Evolutionary conservation across 495 filamentous ascomycete species (phyloP), one percentile per base, ranked within the genome.

Genomic region (Recurvomyces mirabilis): DNA sequence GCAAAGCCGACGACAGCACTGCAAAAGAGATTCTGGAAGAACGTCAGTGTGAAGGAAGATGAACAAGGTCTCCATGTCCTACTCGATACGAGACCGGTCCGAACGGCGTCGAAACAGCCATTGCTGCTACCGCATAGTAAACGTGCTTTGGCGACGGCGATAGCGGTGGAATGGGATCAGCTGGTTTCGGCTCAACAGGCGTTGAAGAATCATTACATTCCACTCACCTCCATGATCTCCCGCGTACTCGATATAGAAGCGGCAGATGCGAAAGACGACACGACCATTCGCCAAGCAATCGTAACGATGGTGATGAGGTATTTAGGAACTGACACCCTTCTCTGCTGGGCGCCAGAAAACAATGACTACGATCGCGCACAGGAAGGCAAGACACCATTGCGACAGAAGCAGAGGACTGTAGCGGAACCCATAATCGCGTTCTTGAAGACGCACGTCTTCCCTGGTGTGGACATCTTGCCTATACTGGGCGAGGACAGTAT

Each of bases 161-260:
- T 98, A 36, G 91, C 89, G 0, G 60, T 91, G 9, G 91, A 98
- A 65, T 98, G 91, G 91, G 86, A 93, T 58, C 71, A 79, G 29
- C 75, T 96, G 42, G 69, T 77, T 18, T 82, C 81, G 40, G 75
- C 80, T 2, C 76, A 82, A 47, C 82, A 95, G 58, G 87, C 87
- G 0, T 61, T 78, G 14, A 71, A 74, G 23, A 77, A 75, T 35
- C 86, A 94, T 59, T 72, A 87, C 1, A 87, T 94, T 42, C 91
- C 91, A 4, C 58, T 96, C n/a, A 95, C 93, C 5, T 87, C 84
- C 20, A 69, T 95, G 5, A 68, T 77, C 13, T 79, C 83, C 17
- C 78, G 93, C 5, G 87, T 85, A 0, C 59, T 84, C 19, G 87
- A 94, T 52, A 84, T 95, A 40, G 68, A 65, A 19, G 69, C 68